Evolutionary conservation across 331 rosid genomes (phyloP), one percentile per base, ranked within the genome.

Genomic region (Phaseolus coccineus): DNA sequence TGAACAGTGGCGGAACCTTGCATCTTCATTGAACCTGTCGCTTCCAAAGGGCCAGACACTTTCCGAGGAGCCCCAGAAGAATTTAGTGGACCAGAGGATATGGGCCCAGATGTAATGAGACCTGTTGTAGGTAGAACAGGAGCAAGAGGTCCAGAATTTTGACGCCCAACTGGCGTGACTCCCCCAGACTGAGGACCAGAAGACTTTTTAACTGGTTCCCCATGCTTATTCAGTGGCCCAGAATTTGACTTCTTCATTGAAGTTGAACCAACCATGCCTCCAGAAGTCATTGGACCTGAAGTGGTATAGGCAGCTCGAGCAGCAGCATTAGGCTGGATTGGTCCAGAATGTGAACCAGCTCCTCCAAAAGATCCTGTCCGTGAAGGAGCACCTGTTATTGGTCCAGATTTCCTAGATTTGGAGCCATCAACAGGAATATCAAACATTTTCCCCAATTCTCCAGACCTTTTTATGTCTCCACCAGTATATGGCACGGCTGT

Each of bases 121-220:
- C 99, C 99, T 50, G 99, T 96, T 5, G 94, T 83, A 40, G 99
- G 99, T 83, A 96, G 97, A 82, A 83, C 89, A 3, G 96, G 93
- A 70, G 97, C 81, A 70, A 90, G 88, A 69, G 93, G 97, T 10
- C 98, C 99, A n/a, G 99, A 93, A 78, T 96, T 89, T 85, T 96
- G 98, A 80, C 98, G 87, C 53, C 89, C 87, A 31, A 37, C 74
- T 42, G 89, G 97, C 15, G 99, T 91, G 69, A 89, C 97, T 72
- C 98, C 96, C 67, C 99, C 97, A 28, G 98, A 88, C 78, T 93
- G 99, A 83, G 99, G 98, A 46, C 99, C 98, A 56, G 99, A 96
- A 31, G 90, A 85, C 77, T 88, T 96, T 91, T 93, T 96, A 70
- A 93, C 48, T 73, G 97, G 99, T 48, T 96, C 99, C 10, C 99